Evolutionary conservation across 192 early-diverging fungal genomes (phyloP), one percentile per base, ranked within the genome.

Genomic region (Radiomyces spectabilis): DNA sequence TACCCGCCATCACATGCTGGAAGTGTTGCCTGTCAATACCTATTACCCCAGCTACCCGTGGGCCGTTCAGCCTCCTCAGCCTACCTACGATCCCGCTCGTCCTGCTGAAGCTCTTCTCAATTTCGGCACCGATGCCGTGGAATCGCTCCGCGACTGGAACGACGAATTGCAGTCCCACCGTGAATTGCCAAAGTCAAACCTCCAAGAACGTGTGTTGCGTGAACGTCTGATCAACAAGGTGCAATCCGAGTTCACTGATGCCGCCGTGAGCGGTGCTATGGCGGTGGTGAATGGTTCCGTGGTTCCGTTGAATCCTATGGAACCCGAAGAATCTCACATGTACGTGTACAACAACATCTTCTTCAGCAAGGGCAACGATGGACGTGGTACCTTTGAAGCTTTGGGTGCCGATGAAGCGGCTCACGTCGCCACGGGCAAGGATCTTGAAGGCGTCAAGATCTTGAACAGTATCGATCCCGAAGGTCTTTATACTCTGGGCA

Each of bases 311-410:
- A 94, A 91, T 65, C 92, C 88, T 34, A 50, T 74, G 21, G 91
- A 94, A 26, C 53, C 84, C 1, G 74, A 66, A 13, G 84, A 86
- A n/a, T 76, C 79, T 43, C 85, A 87, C 55, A 89, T 95, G 89
- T 98, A 71, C 55, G 72, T 97, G 35, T 86, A 93, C 65, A 95
- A 94, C 75, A 95, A 94, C 63, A 96, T 98, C 41, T 97, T 98
- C 65, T 96, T 88, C 71, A 91, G 72, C 73, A 91, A 82, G 62
- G 93, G 83, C 5, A 87, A 85, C 45, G 95, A 97, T 71, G 83
- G 88, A 19, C 80, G 87, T 53, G 93, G 91, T 47, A 84, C 79
- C 0, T 94, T 92, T 57, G 79, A 88, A 31, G 74, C 70, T 12
- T 64, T 91, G 10, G 95, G 95, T 53, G 92, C 91, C 16, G 80